Base-by-base conservation (phyloP, 164 flowering plant species). In the Warburgia ugandensis region DNA sequence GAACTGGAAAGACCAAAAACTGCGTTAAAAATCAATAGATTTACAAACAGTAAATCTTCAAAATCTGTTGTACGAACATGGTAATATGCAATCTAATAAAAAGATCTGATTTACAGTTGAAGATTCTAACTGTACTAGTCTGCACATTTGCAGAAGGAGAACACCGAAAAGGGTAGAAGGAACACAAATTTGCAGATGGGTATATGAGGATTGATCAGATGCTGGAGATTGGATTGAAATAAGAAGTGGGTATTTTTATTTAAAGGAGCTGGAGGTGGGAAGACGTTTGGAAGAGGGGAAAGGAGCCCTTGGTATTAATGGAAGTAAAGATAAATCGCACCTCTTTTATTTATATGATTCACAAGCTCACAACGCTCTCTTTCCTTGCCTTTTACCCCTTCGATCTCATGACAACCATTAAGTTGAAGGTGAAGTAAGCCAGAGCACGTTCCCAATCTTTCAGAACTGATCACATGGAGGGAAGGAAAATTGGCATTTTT, bases 361-460 rank as follows among this genome's bases (percentile, higher is more conserved):
- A 56, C 60, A 56, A 25, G 53, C 36, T 29, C 5, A 25, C 35
- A 21, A 36, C 60, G 51, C 60, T 38, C 53, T 46, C 32, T 39
- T 47, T 39, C 14, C 31, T 11, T 28, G 7, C 25, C 29, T 54
- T 43, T 43, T 35, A 30, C 45, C 29, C 39, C 36, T 16, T 43
- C 26, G 26, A 16, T 45, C 44, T 56, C 60, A 56, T 46, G 60
- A 47, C n/a, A n/a, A n/a, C n/a, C n/a, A n/a, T n/a, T n/a, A n/a
- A n/a, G n/a, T n/a, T n/a, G n/a, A n/a, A n/a, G n/a, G n/a, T n/a
- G n/a, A n/a, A n/a, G n/a, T n/a, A n/a, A n/a, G n/a, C n/a, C n/a
- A n/a, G n/a, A n/a, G n/a, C n/a, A n/a, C n/a, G n/a, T n/a, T n/a
- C n/a, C n/a, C n/a, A n/a, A n/a, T n/a, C n/a, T n/a, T n/a, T n/a